Evolutionary conservation across 2,329 filamentous ascomycete genomes (phyloP), one percentile per base, ranked within the genome.

Genomic region (Calycina marina): DNA sequence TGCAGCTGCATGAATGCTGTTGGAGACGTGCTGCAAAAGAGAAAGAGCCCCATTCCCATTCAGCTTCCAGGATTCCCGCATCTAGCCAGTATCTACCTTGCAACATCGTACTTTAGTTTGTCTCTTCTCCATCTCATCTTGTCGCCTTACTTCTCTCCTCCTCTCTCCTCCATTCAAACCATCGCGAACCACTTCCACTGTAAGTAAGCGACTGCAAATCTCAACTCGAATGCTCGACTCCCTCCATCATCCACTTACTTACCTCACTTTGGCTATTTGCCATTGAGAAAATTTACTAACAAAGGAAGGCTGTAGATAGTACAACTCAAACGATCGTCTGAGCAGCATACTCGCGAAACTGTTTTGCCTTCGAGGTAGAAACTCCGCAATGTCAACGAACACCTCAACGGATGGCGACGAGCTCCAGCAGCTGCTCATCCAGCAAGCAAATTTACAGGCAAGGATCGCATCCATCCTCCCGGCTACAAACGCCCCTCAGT

Each of bases 401-500:
- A 27, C 11, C 25, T n/a, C 27, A 2, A 3, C 27, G 5, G 14
- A 16, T 15, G 9, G 18, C 10, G n/a, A 29, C 15, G n/a, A 3
- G 6, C 35, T 44, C 15, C 41, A 47, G 36, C 24, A 31, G 12
- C 49, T 51, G 6, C 34, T 46, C n/a, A 40, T 30, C 18, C 34
- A 42, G 36, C 39, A 45, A 37, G 46, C 43, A 28, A 38, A 44
- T 15, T 39, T 49, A 25, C 37, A 52, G 18, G 49, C 47, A 15
- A 28, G 44, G 32, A 42, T 50, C 20, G 40, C 44, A 5, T 34
- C 41, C 8, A 30, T 45, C 20, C 26, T 34, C 14, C 24, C 37
- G n/a, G 25, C 42, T n/a, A 15, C 39, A 6, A 27, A 36, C 12
- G 38, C 38, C 5, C 35, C 40, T 12, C 39, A 43, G 32, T 38